These are phyloP conservation scores for Lodderomyces orthopsilosis DNA, from an alignment of 1,139 yeast species.

Conservation along the genomic window DNA sequence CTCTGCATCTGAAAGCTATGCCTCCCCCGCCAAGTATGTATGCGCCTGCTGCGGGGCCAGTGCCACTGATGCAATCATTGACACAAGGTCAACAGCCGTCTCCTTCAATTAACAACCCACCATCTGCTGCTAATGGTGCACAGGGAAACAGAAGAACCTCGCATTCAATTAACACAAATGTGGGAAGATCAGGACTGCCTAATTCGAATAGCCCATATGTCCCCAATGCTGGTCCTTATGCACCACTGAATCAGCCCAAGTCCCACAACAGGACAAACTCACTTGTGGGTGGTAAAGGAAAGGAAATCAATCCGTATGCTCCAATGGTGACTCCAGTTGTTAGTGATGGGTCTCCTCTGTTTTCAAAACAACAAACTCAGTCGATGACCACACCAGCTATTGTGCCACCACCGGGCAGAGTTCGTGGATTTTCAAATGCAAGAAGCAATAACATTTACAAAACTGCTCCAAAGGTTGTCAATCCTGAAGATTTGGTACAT, in stretches of 20 bases:
- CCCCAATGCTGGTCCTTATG: conserved; percentile 48
- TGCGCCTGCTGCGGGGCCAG: conserved; percentile 4
- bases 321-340: conserved; percentile 30
- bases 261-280: conserved; percentile 46
- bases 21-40: conserved; percentile 4
- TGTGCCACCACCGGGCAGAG: conserved; percentile 17
- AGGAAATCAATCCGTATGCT: conserved; percentile 45
- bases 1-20: background rate
- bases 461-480: conserved; percentile 26
- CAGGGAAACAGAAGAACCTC: conserved; percentile 6
- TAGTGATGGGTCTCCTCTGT: conserved; percentile 7
- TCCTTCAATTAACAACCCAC: conserved; percentile 6
- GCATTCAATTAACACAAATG: conserved; percentile 20
- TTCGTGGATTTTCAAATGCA: conserved; percentile 30
- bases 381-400: conserved; percentile 2
- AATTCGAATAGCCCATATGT: conserved; percentile 38
- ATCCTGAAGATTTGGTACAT: conserved; percentile 37
- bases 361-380: conserved; percentile 4
- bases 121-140: background rate
- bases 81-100: conserved; percentile 9
- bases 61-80: no score
- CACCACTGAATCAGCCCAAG: conserved; percentile 36
- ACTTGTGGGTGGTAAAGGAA: conserved; percentile 38
- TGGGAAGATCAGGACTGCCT: conserved; percentile 16
- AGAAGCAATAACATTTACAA: conserved; percentile 24